phyloP scores from a whole-genome alignment of 139 green algal species.

The Chlorella vulgaris region DNA sequence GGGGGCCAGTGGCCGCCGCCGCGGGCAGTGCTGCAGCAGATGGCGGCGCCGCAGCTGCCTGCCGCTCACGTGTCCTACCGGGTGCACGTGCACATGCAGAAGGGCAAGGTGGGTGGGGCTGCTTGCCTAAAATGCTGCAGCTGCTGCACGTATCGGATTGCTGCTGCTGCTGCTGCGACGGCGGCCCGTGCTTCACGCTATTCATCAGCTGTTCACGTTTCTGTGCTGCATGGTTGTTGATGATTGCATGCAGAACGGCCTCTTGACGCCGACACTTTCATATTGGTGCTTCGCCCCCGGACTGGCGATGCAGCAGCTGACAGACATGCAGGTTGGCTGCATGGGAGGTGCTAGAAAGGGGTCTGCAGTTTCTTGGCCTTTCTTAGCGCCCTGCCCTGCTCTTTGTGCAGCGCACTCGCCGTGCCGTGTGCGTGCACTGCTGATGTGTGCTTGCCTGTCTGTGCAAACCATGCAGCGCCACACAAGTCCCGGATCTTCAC shows the following conservation, averaged over 20 bases:
- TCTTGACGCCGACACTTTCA: conserved; percentile 67
- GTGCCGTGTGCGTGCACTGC: too few relatives aligned
- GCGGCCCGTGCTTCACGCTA: too few relatives aligned
- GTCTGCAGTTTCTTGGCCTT: not conserved
- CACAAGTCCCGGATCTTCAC: not conserved
- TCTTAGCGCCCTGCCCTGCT: not conserved
- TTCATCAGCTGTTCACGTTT: not conserved
- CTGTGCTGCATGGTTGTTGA: not conserved
- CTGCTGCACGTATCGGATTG: not conserved
- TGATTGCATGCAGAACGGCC: conserved; percentile 3
- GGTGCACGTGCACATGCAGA: conserved; percentile 75
- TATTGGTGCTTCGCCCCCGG: conserved; percentile 94
- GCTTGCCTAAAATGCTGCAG: not conserved
- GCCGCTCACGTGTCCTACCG: conserved; percentile 56
- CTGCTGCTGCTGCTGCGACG: too few relatives aligned
- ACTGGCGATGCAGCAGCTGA: conserved; percentile 64
- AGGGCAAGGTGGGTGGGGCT: conserved; percentile 28
- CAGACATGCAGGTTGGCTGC: conserved; percentile 48
- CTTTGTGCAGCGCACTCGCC: too few relatives aligned
- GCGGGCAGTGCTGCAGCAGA: conserved; percentile 16
- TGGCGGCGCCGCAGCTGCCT: not conserved
- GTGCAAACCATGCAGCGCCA: not conserved
- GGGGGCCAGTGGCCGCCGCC: conserved; percentile 16
- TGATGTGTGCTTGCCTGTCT: too few relatives aligned
- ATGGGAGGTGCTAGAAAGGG: too few relatives aligned